Percentiles rank a stretch among this genome's conserved stretches.
phyloP scores from a whole-genome alignment of 768 basidiomycete genomes.

The Boletus sp. region DNA sequence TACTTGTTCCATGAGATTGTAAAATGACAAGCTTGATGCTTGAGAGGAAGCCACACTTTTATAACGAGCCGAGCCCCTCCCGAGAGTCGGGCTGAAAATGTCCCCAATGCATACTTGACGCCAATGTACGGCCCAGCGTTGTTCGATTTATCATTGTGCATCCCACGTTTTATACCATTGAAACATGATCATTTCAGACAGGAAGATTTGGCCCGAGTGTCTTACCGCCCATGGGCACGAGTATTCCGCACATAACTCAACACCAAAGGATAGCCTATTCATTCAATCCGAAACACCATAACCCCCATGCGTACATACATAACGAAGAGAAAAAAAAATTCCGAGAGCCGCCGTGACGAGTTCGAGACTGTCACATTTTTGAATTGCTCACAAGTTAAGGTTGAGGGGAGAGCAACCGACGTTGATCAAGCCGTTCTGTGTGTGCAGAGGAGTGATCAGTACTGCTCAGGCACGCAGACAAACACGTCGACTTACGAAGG shows the following conservation, averaged over 20 bases:
- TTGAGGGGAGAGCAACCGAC: slow-evolving; percentile 12
- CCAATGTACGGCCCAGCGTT: no score
- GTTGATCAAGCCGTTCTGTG: slow-evolving; percentile 8
- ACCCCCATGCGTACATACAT: background rate
- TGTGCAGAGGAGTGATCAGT: background rate
- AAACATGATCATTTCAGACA: background rate
- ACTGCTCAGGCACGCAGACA: background rate
- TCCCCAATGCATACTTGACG: no score
- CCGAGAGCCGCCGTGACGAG: background rate
- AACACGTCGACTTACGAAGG: slow-evolving; percentile 1
- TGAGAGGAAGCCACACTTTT: no score
- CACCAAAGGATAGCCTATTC: background rate
- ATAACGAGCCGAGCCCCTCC: no score
- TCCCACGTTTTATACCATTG: no score
- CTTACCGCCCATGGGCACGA: no score
- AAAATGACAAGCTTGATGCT: no score
- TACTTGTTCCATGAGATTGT: no score
- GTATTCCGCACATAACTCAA: background rate
- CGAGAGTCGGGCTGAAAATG: no score
- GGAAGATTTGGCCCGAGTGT: background rate
- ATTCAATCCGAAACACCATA: background rate
- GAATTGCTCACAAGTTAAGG: background rate
- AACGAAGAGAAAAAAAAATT: no score
- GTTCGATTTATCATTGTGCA: no score
- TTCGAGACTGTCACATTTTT: background rate